Base-by-base conservation (phyloP, 495 filamentous ascomycete species). In the Astrocystis sublimbata region DNA sequence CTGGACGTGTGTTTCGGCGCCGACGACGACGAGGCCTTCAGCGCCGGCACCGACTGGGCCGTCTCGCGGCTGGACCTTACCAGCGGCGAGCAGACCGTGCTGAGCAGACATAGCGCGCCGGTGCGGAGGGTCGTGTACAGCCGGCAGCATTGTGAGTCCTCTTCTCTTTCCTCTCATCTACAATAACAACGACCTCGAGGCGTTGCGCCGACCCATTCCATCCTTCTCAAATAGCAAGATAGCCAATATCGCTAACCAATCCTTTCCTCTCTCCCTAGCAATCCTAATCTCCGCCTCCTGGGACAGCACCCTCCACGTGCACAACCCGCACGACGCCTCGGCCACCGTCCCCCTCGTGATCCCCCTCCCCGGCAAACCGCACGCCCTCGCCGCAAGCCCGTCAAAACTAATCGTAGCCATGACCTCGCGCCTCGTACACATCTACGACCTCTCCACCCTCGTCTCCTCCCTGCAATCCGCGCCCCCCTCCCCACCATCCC, bases 371-470 rank as follows among this genome's bases (percentile, higher is more conserved):
- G 87, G 85, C 45, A 98, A 94, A 76, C 91, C 90, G 21, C 96
- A 96, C 78, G 92, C 92, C 19, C 75, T 98, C 43, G 90, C 92
- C 17, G 83, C 90, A 47, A 88, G 88, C 49, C 78, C 90, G 15
- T 89, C 90, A 31, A 96, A 92, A 66, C 82, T 97, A 9, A 91
- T 98, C 53, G 91, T 97, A 40, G 93, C 92, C 55, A 97, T 98
- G 93, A 89, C 93, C n/a, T 89, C 88, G 40, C 91, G 94, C 43
- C 83, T 89, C 0, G 80, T 96, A 45, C 85, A 94, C 79, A 96
- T 98, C 76, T 98, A 97, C 83, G 90, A 96, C 67, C 85, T 98
- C 8, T 80, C 86, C 26, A 75, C 87, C 5, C 81, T 96, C 42
- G 75, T 83, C 15, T 65, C 85, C 5, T 75, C 83, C 1, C 79